phyloP scores from a whole-genome alignment of 2,329 filamentous ascomycete genomes.

The Hypoxylon sp. region DNA sequence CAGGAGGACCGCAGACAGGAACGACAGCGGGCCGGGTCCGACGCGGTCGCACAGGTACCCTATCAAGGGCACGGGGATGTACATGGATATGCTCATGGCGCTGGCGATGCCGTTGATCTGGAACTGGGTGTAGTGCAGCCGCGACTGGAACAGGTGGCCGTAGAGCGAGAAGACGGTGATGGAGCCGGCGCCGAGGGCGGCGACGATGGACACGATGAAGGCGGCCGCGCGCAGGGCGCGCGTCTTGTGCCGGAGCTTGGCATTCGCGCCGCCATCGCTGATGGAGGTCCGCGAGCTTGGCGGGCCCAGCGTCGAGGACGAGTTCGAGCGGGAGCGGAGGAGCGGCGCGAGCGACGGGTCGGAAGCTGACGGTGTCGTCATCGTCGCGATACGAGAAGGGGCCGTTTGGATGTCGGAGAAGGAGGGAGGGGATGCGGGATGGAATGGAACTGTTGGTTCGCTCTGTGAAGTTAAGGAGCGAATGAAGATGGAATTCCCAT shows the following conservation, averaged over 20 bases:
- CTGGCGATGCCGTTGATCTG: constrained; percentile 91
- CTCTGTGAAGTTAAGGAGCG: constrained; percentile 13
- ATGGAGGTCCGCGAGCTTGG: constrained; percentile 42
- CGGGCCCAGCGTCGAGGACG: constrained; percentile 42
- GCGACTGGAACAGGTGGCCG: constrained; percentile 86
- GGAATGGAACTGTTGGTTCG: not conserved
- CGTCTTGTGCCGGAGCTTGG: constrained; percentile 38
- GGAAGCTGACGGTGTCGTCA: constrained; percentile 34
- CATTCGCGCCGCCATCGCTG: constrained; percentile 37
- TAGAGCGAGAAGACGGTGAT: constrained; percentile 95
- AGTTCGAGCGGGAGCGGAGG: constrained; percentile 41
- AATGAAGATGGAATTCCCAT: constrained; percentile 19
- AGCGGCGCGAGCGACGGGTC: constrained; percentile 39
- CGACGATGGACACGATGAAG: constrained; percentile 62
- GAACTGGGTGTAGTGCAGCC: constrained; percentile 86
- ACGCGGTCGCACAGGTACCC: constrained; percentile 92
- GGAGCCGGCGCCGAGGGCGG: constrained; percentile 82
- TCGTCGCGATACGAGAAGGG: constrained; percentile 19
- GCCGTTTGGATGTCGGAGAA: constrained; percentile 16
- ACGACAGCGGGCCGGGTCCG: constrained; percentile 78
- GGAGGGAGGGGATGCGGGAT: not conserved
- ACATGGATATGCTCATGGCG: constrained; percentile 85
- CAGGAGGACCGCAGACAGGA: constrained; percentile 77
- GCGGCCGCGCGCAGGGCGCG: constrained; percentile 53
- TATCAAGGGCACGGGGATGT: constrained; percentile 88